Percentiles rank a stretch among this genome's conserved stretches.
phyloP scores from a whole-genome alignment of 192 early-diverging fungal genomes.

The Entomortierella parvispora region DNA sequence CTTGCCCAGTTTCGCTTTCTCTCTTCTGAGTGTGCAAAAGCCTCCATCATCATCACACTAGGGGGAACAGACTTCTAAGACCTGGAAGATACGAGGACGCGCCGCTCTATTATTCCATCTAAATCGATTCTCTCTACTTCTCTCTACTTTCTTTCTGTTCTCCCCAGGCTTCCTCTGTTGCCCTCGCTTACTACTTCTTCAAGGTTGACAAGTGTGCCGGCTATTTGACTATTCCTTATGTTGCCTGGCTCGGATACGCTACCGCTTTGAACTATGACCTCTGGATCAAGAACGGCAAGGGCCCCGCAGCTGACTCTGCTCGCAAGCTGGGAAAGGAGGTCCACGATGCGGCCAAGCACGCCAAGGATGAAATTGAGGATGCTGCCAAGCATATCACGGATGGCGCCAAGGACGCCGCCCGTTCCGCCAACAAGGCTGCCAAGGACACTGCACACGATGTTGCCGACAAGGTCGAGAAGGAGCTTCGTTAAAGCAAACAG shows the following conservation, averaged over 20 bases:
- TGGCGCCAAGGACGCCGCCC: slow-evolving; percentile 25
- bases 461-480: slow-evolving; percentile 29
- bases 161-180: slow-evolving; percentile 24
- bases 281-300: slow-evolving; percentile 46
- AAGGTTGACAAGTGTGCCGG: slow-evolving; percentile 48
- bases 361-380: slow-evolving; percentile 43
- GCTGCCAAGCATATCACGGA: slow-evolving; percentile 39
- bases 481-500: slow-evolving; percentile 29
- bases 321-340: slow-evolving; percentile 47
- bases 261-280: slow-evolving; percentile 48
- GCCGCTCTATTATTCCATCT: too few species aligned
- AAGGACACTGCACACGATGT: slow-evolving; percentile 29
- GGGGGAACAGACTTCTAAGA: too few species aligned
- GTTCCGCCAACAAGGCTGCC: slow-evolving; percentile 8
- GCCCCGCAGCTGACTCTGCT: slow-evolving; percentile 34
- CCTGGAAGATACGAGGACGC: too few species aligned
- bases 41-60: not conserved
- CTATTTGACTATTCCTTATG: slow-evolving; percentile 44
- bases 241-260: slow-evolving; percentile 50
- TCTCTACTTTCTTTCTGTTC: not conserved
- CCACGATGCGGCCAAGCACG: slow-evolving; percentile 46
- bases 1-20: too few species aligned
- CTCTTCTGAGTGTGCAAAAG: not conserved
- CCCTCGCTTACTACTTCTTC: slow-evolving; percentile 41
- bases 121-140: too few species aligned